Base-by-base conservation (phyloP, 805 yeast genomes). In the Cyberlindnera nakhonratchasimensis region DNA sequence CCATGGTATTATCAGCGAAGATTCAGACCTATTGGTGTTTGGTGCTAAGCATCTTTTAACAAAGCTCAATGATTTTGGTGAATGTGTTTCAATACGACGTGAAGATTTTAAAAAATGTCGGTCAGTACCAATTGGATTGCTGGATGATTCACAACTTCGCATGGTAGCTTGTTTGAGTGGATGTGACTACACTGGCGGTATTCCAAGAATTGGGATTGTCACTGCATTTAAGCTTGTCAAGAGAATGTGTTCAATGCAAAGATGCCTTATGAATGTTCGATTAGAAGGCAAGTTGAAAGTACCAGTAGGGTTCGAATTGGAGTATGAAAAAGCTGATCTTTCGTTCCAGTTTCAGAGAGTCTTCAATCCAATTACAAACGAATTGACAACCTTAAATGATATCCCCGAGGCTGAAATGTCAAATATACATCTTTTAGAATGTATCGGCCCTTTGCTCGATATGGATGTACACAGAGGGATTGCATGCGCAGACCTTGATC, bases 141-240 rank as follows among this genome's bases (percentile, higher is more conserved):
- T 82, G 51, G 60, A 72, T 17, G 74, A 66, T 21, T 75, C 73
- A 9, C 86, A 87, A 53, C 61, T 87, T 40, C 70, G 93, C 35
- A 69, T 80, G 31, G 76, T 87, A 64, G 98, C 96, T 2, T 82
- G 90, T 52, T 59, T 93, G 5, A 78, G 96, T n/a, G 99, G 99
- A 0, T 93, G 99, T 65, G 99, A 93, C 62, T 93, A 93, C 57
- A 86, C 96, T 0, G 78, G 79, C 41, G 99, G 99, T 0, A 69
- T 93, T 6, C 75, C 83, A 0, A 82, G 84, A 2, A 71, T 91
- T 13, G 99, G 99, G 0, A 70, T 89, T 9, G 77, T 79, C 34
- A 85, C 82, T 21, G 95, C 97, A 0, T 75, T 84, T 40, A 67
- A 65, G 30, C 59, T 83, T 33, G 80, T 87, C 2, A 68, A 69